A percentile compares a stretch with the other conserved stretches of the same genome.
Evolutionary conservation across 305 asterid genomes (phyloP).

Genomic region (Rubia peregrina): DNA sequence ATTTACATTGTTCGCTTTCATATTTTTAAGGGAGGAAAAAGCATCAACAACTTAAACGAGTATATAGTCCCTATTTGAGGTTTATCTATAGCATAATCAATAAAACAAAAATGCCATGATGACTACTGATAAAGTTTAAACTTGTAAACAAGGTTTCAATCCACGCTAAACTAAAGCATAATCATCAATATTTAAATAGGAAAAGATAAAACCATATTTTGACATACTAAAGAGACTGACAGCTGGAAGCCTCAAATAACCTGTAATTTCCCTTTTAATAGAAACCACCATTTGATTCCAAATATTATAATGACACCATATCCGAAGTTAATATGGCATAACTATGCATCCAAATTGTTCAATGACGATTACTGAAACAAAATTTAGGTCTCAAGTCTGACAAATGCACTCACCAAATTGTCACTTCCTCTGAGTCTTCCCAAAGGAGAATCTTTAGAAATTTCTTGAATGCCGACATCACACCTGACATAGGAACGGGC

Average conservation of each 20-base stretch:
- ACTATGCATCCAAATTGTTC: background rate
- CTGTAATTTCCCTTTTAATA: too few species aligned
- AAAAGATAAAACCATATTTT: background rate
- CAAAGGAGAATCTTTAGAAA: constrained; percentile 70
- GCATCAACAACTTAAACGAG: background rate
- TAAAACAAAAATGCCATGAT: background rate
- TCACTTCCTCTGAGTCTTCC: constrained; percentile 90
- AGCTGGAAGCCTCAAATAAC: background rate
- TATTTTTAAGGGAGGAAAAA: background rate
- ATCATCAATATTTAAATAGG: background rate
- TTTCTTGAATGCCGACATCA: constrained; percentile 88
- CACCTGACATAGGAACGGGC: constrained; percentile 37
- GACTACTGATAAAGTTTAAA: background rate
- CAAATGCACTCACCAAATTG: constrained; percentile 55
- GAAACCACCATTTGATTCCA: background rate
- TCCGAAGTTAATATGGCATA: background rate
- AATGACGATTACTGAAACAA: constrained; percentile 1
- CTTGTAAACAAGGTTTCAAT: background rate
- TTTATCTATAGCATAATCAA: background rate
- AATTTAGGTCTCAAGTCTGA: constrained; percentile 4
- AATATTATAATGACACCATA: background rate
- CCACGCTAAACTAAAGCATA: background rate
- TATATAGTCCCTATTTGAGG: background rate
- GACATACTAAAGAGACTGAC: background rate
- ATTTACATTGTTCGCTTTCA: background rate